Conservation (phyloP, 2,329 filamentous ascomycete genomes). For the Drechmeria coniospora region DNA sequence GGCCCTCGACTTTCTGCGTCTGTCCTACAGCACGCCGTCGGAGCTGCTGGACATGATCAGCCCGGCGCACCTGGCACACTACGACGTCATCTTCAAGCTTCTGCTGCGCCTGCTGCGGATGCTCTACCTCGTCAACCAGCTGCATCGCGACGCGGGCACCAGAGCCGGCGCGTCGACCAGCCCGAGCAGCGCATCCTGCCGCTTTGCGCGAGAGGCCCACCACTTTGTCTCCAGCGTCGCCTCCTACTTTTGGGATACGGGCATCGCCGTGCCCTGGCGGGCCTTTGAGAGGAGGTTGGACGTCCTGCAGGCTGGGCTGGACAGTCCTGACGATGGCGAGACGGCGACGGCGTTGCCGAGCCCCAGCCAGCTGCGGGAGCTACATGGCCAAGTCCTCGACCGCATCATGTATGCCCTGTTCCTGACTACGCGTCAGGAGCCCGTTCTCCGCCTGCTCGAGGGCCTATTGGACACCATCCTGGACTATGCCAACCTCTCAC, state of each 20-base stretch:
- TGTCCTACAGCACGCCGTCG: constrained; percentile 67
- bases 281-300: constrained; percentile 52
- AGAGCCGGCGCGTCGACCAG: constrained; percentile 18
- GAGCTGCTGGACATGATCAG: constrained; percentile 64
- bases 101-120: constrained; percentile 65
- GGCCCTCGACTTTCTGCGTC: constrained; percentile 80
- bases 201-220: constrained; percentile 61
- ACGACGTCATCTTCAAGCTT: constrained; percentile 72
- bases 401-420: constrained; percentile 60
- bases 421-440: constrained; percentile 58
- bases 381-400: constrained; percentile 61
- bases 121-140: constrained; percentile 55
- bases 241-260: constrained; percentile 67
- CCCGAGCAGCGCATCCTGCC: constrained; percentile 26
- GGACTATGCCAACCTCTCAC: constrained; percentile 43
- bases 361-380: constrained; percentile 49
- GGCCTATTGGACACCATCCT: constrained; percentile 63
- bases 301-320: constrained; percentile 42
- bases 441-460: constrained; percentile 57
- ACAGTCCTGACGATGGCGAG: constrained; percentile 21
- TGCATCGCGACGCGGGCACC: constrained; percentile 41
- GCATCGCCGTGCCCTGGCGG: constrained; percentile 58
- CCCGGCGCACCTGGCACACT: constrained; percentile 52
- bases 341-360: constrained; percentile 24
- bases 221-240: constrained; percentile 62